These are phyloP conservation scores for Solanum appendiculatum DNA, from an alignment of 257 asterid species.

Conservation along the genomic window DNA sequence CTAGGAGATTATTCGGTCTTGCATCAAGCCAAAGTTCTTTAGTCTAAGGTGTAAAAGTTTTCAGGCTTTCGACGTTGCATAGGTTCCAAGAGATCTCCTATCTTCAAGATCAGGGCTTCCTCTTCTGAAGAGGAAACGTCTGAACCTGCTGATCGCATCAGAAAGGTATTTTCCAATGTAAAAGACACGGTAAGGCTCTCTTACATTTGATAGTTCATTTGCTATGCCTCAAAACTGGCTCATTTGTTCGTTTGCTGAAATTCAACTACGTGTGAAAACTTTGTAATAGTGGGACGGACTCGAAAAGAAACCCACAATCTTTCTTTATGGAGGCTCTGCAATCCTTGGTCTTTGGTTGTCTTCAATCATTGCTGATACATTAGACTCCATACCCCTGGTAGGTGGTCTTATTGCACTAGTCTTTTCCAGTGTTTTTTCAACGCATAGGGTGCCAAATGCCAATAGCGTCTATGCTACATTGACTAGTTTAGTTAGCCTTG, in stretches of 20 bases:
- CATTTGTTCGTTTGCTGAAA: neutral
- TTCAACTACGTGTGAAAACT: neutral
- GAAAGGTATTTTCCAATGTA: neutral
- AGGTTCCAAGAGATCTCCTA: neutral
- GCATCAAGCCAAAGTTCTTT: neutral
- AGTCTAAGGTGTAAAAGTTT: neutral
- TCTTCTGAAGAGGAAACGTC: neutral
- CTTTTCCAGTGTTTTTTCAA: neutral
- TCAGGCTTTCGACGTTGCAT: neutral
- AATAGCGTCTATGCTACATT: neutral
- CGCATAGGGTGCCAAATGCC: neutral
- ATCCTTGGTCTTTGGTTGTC: slow-evolving; percentile 3
- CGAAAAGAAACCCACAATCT: neutral
- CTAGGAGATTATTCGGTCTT: neutral
- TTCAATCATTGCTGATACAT: neutral
- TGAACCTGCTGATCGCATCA: neutral
- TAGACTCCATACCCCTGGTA: slow-evolving; percentile 8
- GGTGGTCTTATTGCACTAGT: neutral
- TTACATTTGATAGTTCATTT: neutral
- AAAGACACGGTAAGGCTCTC: neutral
- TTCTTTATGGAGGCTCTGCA: neutral
- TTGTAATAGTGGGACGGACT: neutral
- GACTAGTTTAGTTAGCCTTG: neutral
- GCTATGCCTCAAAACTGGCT: neutral
- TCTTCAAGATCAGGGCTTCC: neutral